Percentiles rank a stretch among this genome's conserved stretches.
These are phyloP conservation scores for Plenodomus tracheiphilus DNA, from an alignment of 2,329 filamentous ascomycete genomes.

Conservation along the genomic window DNA sequence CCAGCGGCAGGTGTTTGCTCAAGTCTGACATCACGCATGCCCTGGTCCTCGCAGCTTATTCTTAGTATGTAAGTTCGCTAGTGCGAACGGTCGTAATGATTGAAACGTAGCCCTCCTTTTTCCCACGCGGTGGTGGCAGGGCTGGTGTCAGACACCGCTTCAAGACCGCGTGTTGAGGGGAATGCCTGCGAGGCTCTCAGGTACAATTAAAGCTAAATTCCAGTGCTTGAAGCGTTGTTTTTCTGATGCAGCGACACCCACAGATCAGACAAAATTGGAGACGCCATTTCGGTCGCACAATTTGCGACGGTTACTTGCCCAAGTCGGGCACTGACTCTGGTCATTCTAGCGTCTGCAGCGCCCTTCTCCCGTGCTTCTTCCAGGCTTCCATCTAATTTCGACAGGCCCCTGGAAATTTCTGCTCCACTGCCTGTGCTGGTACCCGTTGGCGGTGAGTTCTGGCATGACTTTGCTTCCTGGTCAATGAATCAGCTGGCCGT, in stretches of 20 bases:
- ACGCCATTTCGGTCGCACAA: constrained; percentile 28
- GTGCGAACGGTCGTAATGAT: constrained; percentile 34
- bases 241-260: constrained; percentile 35
- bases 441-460: constrained; percentile 33
- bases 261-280: constrained; percentile 15
- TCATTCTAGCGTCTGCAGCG: constrained; percentile 32
- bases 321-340: constrained; percentile 15
- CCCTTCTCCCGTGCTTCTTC: constrained; percentile 46
- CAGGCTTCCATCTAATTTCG: constrained; percentile 42
- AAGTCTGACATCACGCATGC: constrained; percentile 40
- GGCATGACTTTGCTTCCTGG: constrained; percentile 18
- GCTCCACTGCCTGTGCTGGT: constrained; percentile 24
- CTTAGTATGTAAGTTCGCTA: constrained; percentile 29
- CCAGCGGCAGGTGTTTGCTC: constrained; percentile 17
- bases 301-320: constrained; percentile 32
- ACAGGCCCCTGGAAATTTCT: constrained; percentile 26
- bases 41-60: constrained; percentile 23
- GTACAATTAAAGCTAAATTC: constrained; percentile 33
- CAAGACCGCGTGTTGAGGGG: constrained; percentile 20
- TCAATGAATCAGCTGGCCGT: constrained; percentile 12
- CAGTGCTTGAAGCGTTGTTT: constrained; percentile 24
- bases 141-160: constrained; percentile 28
- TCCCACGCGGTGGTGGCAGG: constrained; percentile 20
- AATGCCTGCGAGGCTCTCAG: constrained; percentile 34
- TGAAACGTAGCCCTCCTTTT: constrained; percentile 40